Evolutionary conservation across 345 rosid species (phyloP), one percentile per base, ranked within the genome.

Genomic region (Carallia pectinifolia): DNA sequence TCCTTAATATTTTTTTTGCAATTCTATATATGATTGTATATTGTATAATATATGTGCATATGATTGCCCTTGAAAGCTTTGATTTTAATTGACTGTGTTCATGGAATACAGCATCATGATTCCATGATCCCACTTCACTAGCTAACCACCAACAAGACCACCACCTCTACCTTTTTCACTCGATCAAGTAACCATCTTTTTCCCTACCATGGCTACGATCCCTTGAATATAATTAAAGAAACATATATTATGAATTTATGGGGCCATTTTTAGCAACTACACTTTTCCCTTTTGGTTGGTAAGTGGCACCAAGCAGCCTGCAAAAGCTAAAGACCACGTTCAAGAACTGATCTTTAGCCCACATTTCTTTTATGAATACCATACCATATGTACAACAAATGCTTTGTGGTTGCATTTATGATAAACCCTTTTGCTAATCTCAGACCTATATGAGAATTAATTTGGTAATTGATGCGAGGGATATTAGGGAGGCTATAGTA

Each of bases 81-180:
- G 54, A 36, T 38, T 7, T 12, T 64, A 64, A 30, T 31, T 31
- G 67, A 61, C 58, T 40, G 60, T 53, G 54, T 76, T 76, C 19
- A 39, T 68, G 68, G 58, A 40, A 59, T 29, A 58, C 1, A 60
- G 40, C 29, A 81, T 74, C 71, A 77, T 79, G 72, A 73, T 69
- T 60, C 63, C 16, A 58, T 64, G 73, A 67, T 72, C 76, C 77
- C 81, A 78, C 76, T 38, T 69, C 65, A 37, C 67, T 53, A 55
- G 50, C 50, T 65, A 79, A 79, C 80, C 71, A 77, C 80, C 81
- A 75, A 70, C 76, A 64, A 61, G 44, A 62, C 74, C 74, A 74
- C 69, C 67, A 70, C 56, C 39, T 72, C 81, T 77, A 72, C 76
- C 80, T 73, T 71, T 65, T 55, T 33, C 34, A 61, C 60, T 72